Evolutionary conservation across 495 filamentous ascomycete species (phyloP).

Genomic region (Podospora sp.): DNA sequence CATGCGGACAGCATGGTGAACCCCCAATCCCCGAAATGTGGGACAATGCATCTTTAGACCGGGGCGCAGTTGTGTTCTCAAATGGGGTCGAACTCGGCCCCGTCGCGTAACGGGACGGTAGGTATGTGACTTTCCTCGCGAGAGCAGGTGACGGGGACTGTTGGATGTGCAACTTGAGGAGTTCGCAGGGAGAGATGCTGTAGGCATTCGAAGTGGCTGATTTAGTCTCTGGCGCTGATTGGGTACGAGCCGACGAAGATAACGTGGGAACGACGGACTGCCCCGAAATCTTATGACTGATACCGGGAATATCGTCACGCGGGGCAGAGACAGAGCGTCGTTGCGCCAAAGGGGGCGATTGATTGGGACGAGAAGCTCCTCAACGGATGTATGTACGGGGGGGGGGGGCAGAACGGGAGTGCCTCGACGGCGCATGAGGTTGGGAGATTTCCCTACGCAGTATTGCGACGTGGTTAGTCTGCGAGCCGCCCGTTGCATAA

Average conservation of each 20-base stretch:
- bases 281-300: no score
- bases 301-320: no score
- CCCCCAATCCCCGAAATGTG: background rate
- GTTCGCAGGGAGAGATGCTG: background rate
- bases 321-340: background rate
- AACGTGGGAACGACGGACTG: no score
- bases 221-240: no score
- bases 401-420: no score
- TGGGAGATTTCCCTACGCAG: background rate
- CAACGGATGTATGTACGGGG: background rate
- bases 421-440: background rate
- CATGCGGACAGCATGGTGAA: background rate
- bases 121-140: background rate
- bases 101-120: background rate
- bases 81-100: background rate
- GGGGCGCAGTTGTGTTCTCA: background rate
- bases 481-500: background rate
- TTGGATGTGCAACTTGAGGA: background rate
- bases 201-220: no score
- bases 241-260: no score
- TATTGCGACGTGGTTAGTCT: background rate
- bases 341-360: background rate
- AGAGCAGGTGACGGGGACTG: background rate
- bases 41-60: background rate
- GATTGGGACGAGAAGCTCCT: background rate